These are phyloP conservation scores for Carex parvula DNA, from an alignment of 176 grass and related monocot genomes.

Conservation along the genomic window DNA sequence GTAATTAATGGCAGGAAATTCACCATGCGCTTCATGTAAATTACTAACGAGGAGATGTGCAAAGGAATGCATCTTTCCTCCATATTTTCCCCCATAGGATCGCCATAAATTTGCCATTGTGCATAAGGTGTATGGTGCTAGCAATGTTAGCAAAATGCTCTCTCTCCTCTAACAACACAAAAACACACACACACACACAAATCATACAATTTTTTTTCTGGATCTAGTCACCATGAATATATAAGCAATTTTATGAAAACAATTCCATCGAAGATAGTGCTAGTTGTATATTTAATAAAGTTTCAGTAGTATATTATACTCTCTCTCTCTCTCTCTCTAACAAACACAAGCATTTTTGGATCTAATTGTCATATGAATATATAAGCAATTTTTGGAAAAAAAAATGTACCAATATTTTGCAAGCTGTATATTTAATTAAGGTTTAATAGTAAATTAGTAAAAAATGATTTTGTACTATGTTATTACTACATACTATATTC, in stretches of 20 bases:
- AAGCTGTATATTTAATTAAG: background rate
- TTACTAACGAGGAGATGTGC: constrained; percentile 55
- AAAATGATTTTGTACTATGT: background rate
- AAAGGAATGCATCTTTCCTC: constrained; percentile 45
- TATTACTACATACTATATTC: background rate
- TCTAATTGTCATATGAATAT: background rate
- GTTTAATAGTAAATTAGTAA: background rate
- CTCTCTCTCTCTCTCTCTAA: background rate
- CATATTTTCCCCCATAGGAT: constrained; percentile 54
- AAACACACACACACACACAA: background rate
- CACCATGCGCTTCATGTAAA: constrained; percentile 54
- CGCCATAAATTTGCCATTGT: constrained; percentile 66
- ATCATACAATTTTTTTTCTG: background rate
- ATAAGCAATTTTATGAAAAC: too few relatives aligned
- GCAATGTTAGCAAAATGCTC: constrained; percentile 87
- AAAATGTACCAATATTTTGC: background rate
- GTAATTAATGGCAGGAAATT: constrained; percentile 11
- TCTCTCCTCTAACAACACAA: background rate
- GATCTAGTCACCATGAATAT: too few relatives aligned
- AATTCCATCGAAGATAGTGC: too few relatives aligned
- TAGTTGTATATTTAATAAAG: too few relatives aligned
- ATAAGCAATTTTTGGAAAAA: background rate
- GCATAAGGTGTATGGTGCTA: constrained; percentile 75
- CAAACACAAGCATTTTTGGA: background rate
- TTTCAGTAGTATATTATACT: too few relatives aligned